Base-by-base conservation (phyloP, 2,329 filamentous ascomycete genomes). In the Fonsecaea pugnacius region DNA sequence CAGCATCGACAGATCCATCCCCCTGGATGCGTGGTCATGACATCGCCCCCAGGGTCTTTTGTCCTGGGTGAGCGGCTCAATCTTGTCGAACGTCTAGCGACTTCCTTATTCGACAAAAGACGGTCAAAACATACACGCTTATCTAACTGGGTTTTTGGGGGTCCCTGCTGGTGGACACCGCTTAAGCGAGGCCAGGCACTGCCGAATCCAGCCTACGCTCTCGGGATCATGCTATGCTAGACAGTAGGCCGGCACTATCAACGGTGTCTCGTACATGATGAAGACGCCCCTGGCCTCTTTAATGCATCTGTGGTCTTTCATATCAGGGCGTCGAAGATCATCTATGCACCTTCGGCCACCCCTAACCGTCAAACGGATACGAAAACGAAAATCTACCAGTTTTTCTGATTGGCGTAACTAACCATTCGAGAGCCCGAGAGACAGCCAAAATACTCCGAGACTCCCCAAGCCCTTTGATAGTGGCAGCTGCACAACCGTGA, bases 281-380 rank as follows among this genome's bases (percentile, higher is more conserved):
- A 27, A 18, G 21, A 48, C 6, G 16, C 18, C 43, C 43, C 21
- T 48, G 18, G 43, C 18, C 14, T 27, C 43, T 24, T 24, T 3
- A 27, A 8, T 3, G 21, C 43, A 24, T 10, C 12, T 24, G 21
- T 9, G 9, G 9, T 8, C 43, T 5, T 48, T 24, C 43, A 48
- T 48, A 48, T 48, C 21, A 48, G 43, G 43, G n/a, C 43, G 43
- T 48, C 24, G 21, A 48, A 48, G 43, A 48, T 48, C 43, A 24
- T 48, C 21, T 4, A 48, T 24, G 43, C 16, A 7, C 12, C 21
- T 10, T 48, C 21, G 18, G 12, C 24, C 16, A 24, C 21, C 43
- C 40, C 43, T 12, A 48, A 14, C n/a, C 4, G 43, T 48, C 16
- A 21, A 27, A 14, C 43, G 21, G 18, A 12, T 27, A 48, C 4